These are phyloP conservation scores for Ceratobasidium sp. DNA, from an alignment of 1,284 basidiomycete genomes.

Conservation along the genomic window DNA sequence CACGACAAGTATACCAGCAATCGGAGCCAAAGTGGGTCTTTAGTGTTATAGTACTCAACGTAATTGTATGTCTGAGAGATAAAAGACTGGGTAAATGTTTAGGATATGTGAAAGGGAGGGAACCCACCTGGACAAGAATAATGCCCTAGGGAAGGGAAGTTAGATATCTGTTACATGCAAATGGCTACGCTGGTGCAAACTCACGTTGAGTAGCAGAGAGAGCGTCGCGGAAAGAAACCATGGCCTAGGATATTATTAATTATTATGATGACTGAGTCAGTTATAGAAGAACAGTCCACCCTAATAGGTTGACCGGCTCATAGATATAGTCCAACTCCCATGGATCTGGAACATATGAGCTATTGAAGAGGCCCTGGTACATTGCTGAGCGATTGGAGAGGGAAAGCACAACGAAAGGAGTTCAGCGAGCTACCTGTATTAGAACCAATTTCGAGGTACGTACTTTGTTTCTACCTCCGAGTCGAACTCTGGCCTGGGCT, in stretches of 20 bases:
- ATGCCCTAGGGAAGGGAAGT: neutral
- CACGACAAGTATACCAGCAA: constrained; percentile 19
- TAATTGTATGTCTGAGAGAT: constrained; percentile 28
- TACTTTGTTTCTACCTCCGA: neutral
- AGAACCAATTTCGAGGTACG: neutral
- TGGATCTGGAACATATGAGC: constrained; percentile 14
- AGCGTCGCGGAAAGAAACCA: constrained; percentile 14
- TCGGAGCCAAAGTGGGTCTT: constrained; percentile 13
- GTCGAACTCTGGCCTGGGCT: neutral
- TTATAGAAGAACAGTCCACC: neutral
- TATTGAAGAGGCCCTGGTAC: constrained; percentile 27
- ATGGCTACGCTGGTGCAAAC: neutral
- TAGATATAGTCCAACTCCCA: constrained; percentile 14
- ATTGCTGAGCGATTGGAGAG: neutral
- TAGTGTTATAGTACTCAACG: neutral
- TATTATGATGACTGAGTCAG: neutral
- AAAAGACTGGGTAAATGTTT: too few relatives aligned
- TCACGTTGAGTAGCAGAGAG: constrained; percentile 25
- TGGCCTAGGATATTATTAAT: neutral
- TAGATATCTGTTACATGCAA: neutral
- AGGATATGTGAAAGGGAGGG: neutral
- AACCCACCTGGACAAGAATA: constrained; percentile 23
- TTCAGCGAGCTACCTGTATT: neutral
- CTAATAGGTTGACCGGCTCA: constrained; percentile 26
- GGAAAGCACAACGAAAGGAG: neutral